Evolutionary conservation across 176 grass and related monocot species (phyloP).

Genomic region (Saccharum officinarum): DNA sequence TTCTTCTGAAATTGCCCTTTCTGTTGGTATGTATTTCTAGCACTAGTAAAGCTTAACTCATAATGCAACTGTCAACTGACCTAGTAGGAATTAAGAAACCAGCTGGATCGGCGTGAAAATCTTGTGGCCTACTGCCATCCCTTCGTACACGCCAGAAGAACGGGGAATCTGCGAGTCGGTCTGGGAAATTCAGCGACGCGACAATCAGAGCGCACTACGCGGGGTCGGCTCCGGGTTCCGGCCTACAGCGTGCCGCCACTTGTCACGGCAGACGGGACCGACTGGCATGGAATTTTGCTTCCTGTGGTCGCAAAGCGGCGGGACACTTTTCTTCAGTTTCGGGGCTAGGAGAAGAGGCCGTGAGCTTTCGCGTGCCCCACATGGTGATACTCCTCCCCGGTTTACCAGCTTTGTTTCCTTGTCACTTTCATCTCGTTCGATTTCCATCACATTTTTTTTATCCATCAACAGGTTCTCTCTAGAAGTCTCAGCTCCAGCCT

Average conservation of each 20-base stretch:
- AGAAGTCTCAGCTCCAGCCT: no score
- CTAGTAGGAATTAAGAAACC: neutral
- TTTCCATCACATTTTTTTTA: neutral
- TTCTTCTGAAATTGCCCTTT: neutral
- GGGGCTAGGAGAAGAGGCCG: neutral
- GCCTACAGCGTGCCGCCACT: neutral
- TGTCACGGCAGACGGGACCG: neutral
- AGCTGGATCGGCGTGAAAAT: neutral
- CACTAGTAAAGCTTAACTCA: neutral
- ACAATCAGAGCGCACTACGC: neutral
- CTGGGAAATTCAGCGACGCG: neutral
- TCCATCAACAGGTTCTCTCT: neutral
- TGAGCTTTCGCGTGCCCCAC: neutral
- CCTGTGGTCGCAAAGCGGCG: neutral
- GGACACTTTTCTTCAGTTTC: neutral
- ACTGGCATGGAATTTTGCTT: neutral
- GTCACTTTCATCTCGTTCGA: neutral
- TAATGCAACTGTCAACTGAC: neutral
- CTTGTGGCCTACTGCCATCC: neutral
- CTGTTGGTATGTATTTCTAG: neutral
- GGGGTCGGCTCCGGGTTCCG: neutral
- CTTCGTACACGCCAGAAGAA: neutral
- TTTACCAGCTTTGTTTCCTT: neutral
- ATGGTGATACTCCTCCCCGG: neutral
- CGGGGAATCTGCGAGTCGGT: neutral